These are phyloP conservation scores for Triticum monococcum DNA, from an alignment of 176 grass and related monocot species.

Conservation along the genomic window DNA sequence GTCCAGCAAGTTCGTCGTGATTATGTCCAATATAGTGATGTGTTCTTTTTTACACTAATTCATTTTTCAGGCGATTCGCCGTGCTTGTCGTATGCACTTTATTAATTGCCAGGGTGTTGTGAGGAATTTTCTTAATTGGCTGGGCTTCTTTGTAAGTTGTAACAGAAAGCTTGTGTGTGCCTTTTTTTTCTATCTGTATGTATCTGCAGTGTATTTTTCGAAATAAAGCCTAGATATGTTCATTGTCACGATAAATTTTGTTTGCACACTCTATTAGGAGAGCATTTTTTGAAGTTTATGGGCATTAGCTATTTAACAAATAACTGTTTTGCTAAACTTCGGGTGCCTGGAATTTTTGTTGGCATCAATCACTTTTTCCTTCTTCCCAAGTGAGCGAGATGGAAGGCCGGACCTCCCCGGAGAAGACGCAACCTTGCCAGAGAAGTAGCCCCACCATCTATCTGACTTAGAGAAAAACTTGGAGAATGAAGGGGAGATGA, in stretches of 20 bases:
- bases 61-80: slow-evolving; percentile 23
- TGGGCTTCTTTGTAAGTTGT: slow-evolving; percentile 6
- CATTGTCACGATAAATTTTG: background rate
- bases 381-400: no score
- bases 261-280: background rate
- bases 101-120: background rate
- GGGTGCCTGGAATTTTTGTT: no score
- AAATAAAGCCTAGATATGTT: slow-evolving; percentile 29
- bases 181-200: background rate
- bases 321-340: no score
- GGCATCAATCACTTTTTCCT: no score
- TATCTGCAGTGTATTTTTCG: background rate
- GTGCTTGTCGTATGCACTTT: slow-evolving; percentile 14
- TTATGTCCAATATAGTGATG: background rate
- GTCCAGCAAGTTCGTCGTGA: background rate
- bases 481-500: no score
- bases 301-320: background rate
- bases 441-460: no score
- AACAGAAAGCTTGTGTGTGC: slow-evolving; percentile 9
- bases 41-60: background rate
- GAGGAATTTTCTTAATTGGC: background rate
- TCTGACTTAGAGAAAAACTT: no score
- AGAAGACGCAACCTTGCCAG: no score
- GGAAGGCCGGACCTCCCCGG: no score
- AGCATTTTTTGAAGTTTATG: background rate